Base-by-base conservation (phyloP, 2,329 filamentous ascomycete genomes). In the Furcasterigmium furcatum region DNA sequence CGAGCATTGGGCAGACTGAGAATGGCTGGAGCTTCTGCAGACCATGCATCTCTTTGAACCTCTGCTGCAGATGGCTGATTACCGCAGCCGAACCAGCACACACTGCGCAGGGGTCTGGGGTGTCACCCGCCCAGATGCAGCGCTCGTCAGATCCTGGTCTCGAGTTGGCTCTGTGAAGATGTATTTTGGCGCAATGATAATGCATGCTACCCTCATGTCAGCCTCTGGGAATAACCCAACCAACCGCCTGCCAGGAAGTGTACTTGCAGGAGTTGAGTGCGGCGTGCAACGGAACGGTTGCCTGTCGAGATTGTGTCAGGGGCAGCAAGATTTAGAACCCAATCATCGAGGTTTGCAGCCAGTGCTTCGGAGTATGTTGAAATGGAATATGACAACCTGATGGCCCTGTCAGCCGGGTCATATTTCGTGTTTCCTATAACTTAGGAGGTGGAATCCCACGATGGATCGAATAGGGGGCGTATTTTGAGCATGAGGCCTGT, bases 21-120 rank as follows among this genome's bases (percentile, higher is more conserved):
- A 38, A 14, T 10, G 42, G 42, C 13, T 44, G 29, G 19, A 44
- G 42, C 24, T 24, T 19, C 13, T 10, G 20, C 19, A 44, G 14
- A 7, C 42, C 42, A 20, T 38, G 22, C 18, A 13, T 38, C 18
- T 38, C 29, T 44, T 20, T 24, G 42, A 44, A 44, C 6, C 18
- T 10, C n/a, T 44, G 42, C 24, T 36, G 42, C 20, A 44, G 32
- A 8, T 22, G 19, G 9, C 9, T 21, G 21, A 44, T 44, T 24
- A 38, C 29, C 18, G 19, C 25, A 9, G 42, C 42, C 12, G 30
- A 25, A 18, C 27, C 19, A 10, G 27, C 20, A n/a, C 30, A 32
- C 18, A 2, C 9, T 32, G 14, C 12, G 13, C 30, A 32, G 4
- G 30, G 30, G 9, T 13, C 14, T 8, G 30, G 13, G 30, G 5